Evolutionary conservation across 1,284 basidiomycete species (phyloP).

Genomic region (Apiotrichum domesticum): DNA sequence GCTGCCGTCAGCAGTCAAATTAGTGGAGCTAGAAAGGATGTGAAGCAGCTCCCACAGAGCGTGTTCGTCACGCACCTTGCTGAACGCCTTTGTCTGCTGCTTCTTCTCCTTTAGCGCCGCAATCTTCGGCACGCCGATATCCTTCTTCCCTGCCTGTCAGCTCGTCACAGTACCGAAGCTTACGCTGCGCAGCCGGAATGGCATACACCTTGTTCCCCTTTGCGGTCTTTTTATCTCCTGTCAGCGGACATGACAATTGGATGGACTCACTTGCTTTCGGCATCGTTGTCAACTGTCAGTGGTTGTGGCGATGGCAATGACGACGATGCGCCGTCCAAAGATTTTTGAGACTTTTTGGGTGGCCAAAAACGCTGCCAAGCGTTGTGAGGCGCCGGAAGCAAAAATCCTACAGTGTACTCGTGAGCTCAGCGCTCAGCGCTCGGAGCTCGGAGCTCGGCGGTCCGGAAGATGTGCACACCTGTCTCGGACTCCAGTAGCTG

Average conservation of each 20-base stretch:
- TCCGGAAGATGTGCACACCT: no score
- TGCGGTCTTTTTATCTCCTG: constrained; percentile 18
- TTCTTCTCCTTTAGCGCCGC: constrained; percentile 49
- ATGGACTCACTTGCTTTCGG: constrained; percentile 35
- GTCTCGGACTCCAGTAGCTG: no score
- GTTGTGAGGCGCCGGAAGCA: not conserved
- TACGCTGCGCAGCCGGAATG: constrained; percentile 28
- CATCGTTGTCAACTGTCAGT: constrained; percentile 15
- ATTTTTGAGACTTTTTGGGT: constrained; percentile 12
- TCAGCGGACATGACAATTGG: not conserved
- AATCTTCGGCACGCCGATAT: constrained; percentile 68
- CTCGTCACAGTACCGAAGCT: constrained; percentile 3
- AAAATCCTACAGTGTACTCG: not conserved
- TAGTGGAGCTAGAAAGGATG: not conserved
- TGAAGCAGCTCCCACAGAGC: no score
- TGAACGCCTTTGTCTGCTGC: constrained; percentile 37
- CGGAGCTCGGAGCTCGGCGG: no score
- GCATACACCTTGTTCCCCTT: constrained; percentile 38
- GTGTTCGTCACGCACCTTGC: constrained; percentile 47
- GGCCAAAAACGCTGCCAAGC: not conserved
- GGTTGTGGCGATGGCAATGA: no score
- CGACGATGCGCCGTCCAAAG: not conserved
- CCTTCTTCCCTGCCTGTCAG: constrained; percentile 55
- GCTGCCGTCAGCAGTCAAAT: not conserved
- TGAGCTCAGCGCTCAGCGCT: no score